Conservation (phyloP, 139 green algal species). For the Chlorella vulgaris region DNA sequence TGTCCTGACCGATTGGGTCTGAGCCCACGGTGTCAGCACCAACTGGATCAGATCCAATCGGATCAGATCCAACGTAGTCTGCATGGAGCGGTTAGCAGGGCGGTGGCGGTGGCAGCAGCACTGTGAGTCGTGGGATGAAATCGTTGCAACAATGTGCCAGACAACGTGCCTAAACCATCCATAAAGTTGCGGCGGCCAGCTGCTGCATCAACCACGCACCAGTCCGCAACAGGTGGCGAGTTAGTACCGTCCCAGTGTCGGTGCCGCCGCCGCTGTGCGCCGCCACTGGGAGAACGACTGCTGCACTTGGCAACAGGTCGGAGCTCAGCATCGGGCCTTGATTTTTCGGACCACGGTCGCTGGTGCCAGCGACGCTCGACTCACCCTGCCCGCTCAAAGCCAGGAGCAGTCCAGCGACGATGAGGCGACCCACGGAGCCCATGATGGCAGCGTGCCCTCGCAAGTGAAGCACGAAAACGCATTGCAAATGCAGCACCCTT, state of each 20-base stretch:
- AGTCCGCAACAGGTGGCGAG: too few relatives aligned
- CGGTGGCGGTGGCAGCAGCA: neutral
- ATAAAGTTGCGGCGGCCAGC: too few relatives aligned
- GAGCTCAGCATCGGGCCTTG: too few relatives aligned
- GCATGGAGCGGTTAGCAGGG: too few relatives aligned
- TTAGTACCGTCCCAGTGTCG: neutral
- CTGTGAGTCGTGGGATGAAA: neutral
- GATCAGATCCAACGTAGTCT: neutral
- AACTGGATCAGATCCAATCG: neutral
- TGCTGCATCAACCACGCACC: too few relatives aligned
- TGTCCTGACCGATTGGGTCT: constrained; percentile 1
- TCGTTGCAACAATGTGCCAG: too few relatives aligned
- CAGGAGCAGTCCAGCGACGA: neutral
- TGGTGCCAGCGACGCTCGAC: neutral
- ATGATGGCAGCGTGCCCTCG: neutral
- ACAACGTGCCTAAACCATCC: too few relatives aligned
- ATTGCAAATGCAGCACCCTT: neutral
- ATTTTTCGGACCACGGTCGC: neutral
- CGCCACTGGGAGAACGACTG: neutral
- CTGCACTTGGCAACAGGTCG: neutral
- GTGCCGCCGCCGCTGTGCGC: neutral
- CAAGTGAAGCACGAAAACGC: neutral
- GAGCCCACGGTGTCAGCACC: neutral
- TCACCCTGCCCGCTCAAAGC: neutral
- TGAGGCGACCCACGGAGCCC: too few relatives aligned